Evolutionary conservation across 805 yeast species (phyloP), one percentile per base, ranked within the genome.

Genomic region (Lipomyces yamadae): DNA sequence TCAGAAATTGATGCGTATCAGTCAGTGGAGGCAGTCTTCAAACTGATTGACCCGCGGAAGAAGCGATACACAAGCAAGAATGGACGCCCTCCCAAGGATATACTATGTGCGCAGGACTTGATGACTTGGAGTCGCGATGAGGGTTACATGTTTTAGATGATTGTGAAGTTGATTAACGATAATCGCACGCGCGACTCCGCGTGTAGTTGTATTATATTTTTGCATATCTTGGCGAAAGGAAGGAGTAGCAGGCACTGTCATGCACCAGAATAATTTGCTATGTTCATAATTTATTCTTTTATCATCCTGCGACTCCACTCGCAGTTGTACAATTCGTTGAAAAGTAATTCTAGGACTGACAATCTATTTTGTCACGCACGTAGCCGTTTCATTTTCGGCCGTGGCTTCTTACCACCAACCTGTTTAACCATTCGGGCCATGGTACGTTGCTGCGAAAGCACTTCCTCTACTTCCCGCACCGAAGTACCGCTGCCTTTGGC

Each of bases 401-500:
- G 48, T 2, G 66, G 58, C 63, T 67, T 83, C 71, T 80, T 80
- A 53, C 86, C 85, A 48, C 83, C 83, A 72, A 85, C 86, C 57
- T 83, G 83, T 76, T 88, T 89, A 1, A 97, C 97, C 95, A 94
- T 91, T 62, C 88, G 83, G 0, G 96, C 92, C 97, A 95, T 92
- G 89, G 92, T 90, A 77, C 90, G 86, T 77, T 91, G 97, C 79
- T 95, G 98, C 80, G 88, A 83, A 69, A 94, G 81, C 39, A 94
- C 91, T 85, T 92, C 91, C 77, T 94, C 98, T 35, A 94, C 97
- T 72, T 94, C 98, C 5, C 91, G 86, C 0, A 90, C 97, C 1
- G 95, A 81, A 32, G 97, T 91, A 30, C 98, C 99, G 2, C 97
- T 88, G 7, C 99, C 99, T 71, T 91, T 84, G 0, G 98, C 98